Percentiles rank a stretch among this genome's conserved stretches.
Conservation (phyloP, 495 filamentous ascomycete genomes). For the Apodospora peruviana region DNA sequence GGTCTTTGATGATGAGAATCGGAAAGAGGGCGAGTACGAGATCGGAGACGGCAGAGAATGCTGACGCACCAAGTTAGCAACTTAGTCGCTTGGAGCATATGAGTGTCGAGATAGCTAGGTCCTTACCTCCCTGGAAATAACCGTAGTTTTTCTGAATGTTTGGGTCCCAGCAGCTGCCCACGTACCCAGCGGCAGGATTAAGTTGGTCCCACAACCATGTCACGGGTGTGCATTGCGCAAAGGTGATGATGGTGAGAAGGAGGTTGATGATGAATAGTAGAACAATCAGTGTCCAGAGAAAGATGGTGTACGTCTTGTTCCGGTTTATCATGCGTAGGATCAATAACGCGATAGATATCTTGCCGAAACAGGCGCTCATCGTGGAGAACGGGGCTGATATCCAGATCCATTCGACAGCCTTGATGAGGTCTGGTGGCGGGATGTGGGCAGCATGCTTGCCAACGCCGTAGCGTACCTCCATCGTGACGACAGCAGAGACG, state of each 20-base stretch:
- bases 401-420: slow-evolving; percentile 1
- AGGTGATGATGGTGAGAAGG: background rate
- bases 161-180: background rate
- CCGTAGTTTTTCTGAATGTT: background rate
- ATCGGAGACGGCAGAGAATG: slow-evolving; percentile 1
- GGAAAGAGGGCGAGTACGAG: background rate
- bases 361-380: slow-evolving; percentile 2
- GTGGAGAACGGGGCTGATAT: background rate
- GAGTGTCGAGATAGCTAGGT: background rate
- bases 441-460: background rate
- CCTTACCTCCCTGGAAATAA: background rate
- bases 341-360: background rate
- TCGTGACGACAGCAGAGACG: background rate
- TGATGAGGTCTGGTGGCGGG: background rate
- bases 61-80: background rate
- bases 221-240: slow-evolving; percentile 1
- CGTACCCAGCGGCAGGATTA: background rate
- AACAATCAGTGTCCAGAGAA: background rate
- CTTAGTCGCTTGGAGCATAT: background rate
- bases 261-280: background rate
- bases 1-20: background rate
- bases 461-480: slow-evolving; percentile 1
- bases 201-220: background rate
- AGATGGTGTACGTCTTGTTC: background rate
- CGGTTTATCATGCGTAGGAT: background rate